Conservation (phyloP, 768 basidiomycete species). For the Symmetrospora coprosmae region DNA sequence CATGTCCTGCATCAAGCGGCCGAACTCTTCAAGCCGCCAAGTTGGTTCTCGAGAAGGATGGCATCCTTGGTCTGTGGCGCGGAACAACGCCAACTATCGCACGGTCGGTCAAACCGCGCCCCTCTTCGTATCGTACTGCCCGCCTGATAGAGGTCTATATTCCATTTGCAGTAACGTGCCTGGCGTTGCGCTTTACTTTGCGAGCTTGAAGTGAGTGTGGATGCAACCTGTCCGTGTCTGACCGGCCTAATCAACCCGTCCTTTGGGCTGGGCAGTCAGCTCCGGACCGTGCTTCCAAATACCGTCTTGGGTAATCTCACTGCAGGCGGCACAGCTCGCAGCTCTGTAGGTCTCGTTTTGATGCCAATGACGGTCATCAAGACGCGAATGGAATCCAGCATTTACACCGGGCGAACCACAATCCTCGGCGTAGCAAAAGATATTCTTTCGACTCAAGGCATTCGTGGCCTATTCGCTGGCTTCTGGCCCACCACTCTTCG, state of each 20-base stretch:
- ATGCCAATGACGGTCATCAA: conserved; percentile 21
- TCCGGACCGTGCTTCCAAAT: conserved; percentile 6
- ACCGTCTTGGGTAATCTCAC: not conserved
- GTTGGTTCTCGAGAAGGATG: not conserved
- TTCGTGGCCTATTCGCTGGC: conserved; percentile 13
- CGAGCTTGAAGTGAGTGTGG: not conserved
- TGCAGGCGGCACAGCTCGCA: conserved; percentile 5
- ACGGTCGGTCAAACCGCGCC: not conserved
- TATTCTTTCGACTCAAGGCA: not conserved
- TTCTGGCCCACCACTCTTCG: conserved; percentile 22
- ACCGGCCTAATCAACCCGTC: not conserved
- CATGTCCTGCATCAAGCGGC: not conserved
- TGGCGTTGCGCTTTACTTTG: conserved; percentile 18
- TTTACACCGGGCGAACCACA: not conserved
- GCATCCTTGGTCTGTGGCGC: conserved; percentile 2
- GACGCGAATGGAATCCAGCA: conserved; percentile 18
- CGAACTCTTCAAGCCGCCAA: not conserved
- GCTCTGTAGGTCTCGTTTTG: conserved; percentile 8
- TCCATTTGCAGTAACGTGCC: conserved; percentile 5
- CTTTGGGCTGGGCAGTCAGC: too few species aligned
- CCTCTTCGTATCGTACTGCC: not conserved
- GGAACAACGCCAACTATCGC: conserved; percentile 18
- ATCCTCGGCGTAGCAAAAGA: not conserved
- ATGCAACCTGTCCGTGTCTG: not conserved
- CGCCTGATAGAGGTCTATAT: not conserved